Percentiles rank a stretch among this genome's conserved stretches.
Conservation (phyloP, 345 rosid genomes). For the Eucalyptus albens region DNA sequence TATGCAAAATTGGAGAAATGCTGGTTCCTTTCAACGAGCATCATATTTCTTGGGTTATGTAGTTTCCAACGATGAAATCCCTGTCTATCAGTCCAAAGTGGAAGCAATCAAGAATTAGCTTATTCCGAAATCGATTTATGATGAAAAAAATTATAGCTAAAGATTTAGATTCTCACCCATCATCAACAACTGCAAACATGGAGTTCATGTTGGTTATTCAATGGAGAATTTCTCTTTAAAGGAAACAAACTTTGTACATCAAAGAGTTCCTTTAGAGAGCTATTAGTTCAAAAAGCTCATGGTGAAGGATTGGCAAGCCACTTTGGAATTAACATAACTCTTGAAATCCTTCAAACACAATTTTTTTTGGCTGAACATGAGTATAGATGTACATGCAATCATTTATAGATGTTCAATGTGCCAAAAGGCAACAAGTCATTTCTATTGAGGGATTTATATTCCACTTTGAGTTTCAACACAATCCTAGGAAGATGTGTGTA, state of each 20-base stretch:
- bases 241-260: not conserved
- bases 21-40: not conserved
- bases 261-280: not conserved
- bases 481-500: too few species aligned
- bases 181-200: not conserved
- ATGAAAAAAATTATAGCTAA: not conserved
- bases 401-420: too few species aligned
- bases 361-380: too few species aligned
- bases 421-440: too few species aligned
- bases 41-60: not conserved
- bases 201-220: not conserved
- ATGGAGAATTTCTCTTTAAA: too few species aligned
- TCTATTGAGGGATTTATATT: too few species aligned
- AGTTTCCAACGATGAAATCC: not conserved
- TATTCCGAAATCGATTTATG: not conserved
- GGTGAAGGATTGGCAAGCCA: not conserved
- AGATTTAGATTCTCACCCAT: not conserved
- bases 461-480: too few species aligned
- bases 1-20: not conserved
- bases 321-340: not conserved
- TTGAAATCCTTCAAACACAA: too few species aligned
- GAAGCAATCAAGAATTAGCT: not conserved
- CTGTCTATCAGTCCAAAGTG: not conserved
- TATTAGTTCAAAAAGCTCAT: not conserved
- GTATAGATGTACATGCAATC: too few species aligned